Conservation (phyloP, 257 asterid species). For the Hygrophila difformis region DNA sequence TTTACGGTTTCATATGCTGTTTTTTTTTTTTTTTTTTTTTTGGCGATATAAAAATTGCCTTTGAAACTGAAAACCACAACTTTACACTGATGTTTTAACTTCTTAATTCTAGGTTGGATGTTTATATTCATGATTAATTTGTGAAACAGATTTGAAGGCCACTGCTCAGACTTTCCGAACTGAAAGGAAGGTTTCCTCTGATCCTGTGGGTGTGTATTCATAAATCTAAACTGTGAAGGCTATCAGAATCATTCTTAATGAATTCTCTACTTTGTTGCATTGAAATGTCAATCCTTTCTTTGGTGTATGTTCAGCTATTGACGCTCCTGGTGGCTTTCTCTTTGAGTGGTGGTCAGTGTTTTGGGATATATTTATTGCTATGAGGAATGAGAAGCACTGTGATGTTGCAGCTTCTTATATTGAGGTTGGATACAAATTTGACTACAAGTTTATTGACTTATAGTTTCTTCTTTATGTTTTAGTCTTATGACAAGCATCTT, state of each 20-base stretch:
- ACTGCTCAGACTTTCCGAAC: slow-evolving; percentile 11
- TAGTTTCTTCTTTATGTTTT: too few relatives aligned
- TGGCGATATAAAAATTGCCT: too few relatives aligned
- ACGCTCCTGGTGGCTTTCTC: slow-evolving; percentile 21
- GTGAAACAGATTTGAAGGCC: too few relatives aligned
- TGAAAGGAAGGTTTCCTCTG: slow-evolving; percentile 8
- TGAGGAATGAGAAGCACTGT: slow-evolving; percentile 43
- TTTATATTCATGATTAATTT: too few relatives aligned
- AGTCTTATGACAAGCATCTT: too few relatives aligned
- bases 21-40: too few relatives aligned
- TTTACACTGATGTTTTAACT: too few relatives aligned
- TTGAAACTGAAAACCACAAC: too few relatives aligned
- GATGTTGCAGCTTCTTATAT: slow-evolving; percentile 55
- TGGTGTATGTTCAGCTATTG: slow-evolving; percentile 4
- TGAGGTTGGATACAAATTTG: slow-evolving; percentile 26
- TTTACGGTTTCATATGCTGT: too few relatives aligned
- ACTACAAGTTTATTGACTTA: too few relatives aligned
- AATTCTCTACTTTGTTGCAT: not conserved
- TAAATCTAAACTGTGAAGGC: not conserved
- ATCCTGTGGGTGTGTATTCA: slow-evolving; percentile 8
- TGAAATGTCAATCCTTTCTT: not conserved
- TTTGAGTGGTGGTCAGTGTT: slow-evolving; percentile 42
- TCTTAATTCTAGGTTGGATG: too few relatives aligned
- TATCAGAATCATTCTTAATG: not conserved
- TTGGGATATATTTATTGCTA: slow-evolving; percentile 27